Conservation (phyloP, 2,329 filamentous ascomycete species). For the Fusarium cicatricum region DNA sequence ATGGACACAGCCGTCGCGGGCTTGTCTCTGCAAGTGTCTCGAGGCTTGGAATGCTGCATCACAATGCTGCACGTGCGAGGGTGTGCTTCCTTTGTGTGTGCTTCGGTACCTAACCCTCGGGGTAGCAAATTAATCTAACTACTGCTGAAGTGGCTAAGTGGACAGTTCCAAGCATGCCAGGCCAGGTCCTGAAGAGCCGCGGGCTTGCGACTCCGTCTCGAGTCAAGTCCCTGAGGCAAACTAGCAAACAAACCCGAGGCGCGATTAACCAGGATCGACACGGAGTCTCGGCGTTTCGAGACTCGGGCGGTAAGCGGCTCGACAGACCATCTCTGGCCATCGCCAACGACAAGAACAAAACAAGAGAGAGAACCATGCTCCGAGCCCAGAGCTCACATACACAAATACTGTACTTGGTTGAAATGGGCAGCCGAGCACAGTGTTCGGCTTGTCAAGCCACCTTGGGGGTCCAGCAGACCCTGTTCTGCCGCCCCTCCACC, state of each 20-base stretch:
- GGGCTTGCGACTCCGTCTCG: slow-evolving; percentile 24
- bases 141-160: slow-evolving; percentile 10
- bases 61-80: slow-evolving; percentile 38
- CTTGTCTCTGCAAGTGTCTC: slow-evolving; percentile 32
- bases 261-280: slow-evolving; percentile 26
- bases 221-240: slow-evolving; percentile 9
- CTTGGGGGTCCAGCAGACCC: slow-evolving; percentile 23
- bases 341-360: slow-evolving; percentile 21
- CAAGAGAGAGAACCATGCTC: slow-evolving; percentile 23
- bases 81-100: slow-evolving; percentile 27
- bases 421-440: slow-evolving; percentile 18
- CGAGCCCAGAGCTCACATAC: slow-evolving; percentile 27
- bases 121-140: too few relatives aligned
- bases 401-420: slow-evolving; percentile 13
- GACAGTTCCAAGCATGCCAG: slow-evolving; percentile 29
- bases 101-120: background rate
- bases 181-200: slow-evolving; percentile 18
- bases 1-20: slow-evolving; percentile 27
- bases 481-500: slow-evolving; percentile 26
- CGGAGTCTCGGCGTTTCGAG: slow-evolving; percentile 24
- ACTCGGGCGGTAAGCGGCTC: slow-evolving; percentile 27
- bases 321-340: slow-evolving; percentile 30
- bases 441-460: slow-evolving; percentile 16
- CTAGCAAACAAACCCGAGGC: background rate
- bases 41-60: slow-evolving; percentile 37